Evolutionary conservation across 2,329 filamentous ascomycete species (phyloP), one percentile per base, ranked within the genome.

Genomic region (Aspergillus sp.): DNA sequence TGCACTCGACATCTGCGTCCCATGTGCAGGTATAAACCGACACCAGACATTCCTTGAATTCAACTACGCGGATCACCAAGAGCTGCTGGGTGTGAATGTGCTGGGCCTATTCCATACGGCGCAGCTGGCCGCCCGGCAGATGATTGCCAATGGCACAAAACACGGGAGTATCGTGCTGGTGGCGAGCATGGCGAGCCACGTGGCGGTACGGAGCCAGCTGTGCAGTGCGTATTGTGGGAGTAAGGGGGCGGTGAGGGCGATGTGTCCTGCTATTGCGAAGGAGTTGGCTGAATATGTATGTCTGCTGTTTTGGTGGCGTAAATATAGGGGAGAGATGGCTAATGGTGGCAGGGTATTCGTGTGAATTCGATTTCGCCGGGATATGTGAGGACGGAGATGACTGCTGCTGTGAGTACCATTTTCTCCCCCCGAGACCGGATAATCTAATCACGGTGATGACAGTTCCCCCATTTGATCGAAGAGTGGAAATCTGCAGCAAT

Each of bases 151-250:
- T 63, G 77, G 77, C 2, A 83, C 82, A 0, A 78, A 77, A 57
- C 77, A 77, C 55, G 82, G 83, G 0, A 83, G 82, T 59, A 84
- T 85, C 55, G 75, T 85, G 10, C 69, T 85, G 3, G 80, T 85
- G 0, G 82, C 82, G 0, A 83, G 81, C 56, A 84, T 85, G 66
- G 82, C 82, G 0, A 80, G 79, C 27, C 75, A 82, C 57, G 81
- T 83, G 64, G 82, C 82, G 0, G 79, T 84, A 17, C 75, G 80
- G 8, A 80, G 78, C 13, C 81, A 84, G 66, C 69, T 76, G 36
- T 81, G 77, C 50, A 80, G 77, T 42, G 79, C 78, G 5, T 83
- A 83, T 56, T 81, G 80, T 64, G 79, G 76, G 2, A 79, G 76
- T 0, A 83, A 82, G 64, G 80, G 80, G 0, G 80, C 80, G 0